Conservation (phyloP, 176 grass and related monocot species). For the Raddia guianensis region DNA sequence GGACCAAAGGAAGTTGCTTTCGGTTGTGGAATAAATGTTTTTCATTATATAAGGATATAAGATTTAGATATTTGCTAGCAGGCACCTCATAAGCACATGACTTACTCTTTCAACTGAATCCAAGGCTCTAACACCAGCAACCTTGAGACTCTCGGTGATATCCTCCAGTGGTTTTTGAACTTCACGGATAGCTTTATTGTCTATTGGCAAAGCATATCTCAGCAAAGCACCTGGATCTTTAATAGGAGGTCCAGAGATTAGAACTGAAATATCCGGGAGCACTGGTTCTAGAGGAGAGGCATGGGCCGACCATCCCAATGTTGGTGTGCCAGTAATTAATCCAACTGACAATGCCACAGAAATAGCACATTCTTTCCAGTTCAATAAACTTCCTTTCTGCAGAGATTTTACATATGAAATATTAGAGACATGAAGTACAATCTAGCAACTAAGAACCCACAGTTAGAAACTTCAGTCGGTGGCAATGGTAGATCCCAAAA, state of each 20-base stretch:
- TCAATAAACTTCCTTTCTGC: conserved; percentile 71
- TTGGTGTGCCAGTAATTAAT: conserved; percentile 56
- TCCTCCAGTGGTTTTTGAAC: conserved; percentile 96
- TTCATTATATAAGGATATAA: conserved; percentile 29
- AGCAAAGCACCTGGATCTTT: conserved; percentile 96
- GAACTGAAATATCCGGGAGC: conserved; percentile 87
- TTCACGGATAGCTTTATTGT: conserved; percentile 96
- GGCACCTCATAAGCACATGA: conserved; percentile 19
- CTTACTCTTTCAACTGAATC: conserved; percentile 96
- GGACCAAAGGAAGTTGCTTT: conserved; percentile 12
- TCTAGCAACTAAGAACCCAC: not conserved
- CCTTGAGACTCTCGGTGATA: conserved; percentile 90
- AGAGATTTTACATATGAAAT: conserved; percentile 28
- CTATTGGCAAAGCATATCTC: conserved; percentile 93
- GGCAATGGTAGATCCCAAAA: not conserved
- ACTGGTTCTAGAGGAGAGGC: conserved; percentile 62
- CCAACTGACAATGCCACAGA: conserved; percentile 84
- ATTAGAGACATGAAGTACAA: conserved; percentile 4
- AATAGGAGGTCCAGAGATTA: conserved; percentile 95
- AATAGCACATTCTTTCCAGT: conserved; percentile 73
- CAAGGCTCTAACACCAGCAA: conserved; percentile 90
- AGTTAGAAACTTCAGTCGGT: not conserved
- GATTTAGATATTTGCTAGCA: not conserved
- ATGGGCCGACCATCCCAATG: conserved; percentile 48
- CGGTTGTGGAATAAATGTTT: conserved; percentile 6